These are phyloP conservation scores for Boechera retrofracta DNA, from an alignment of 345 rosid genomes.

Conservation along the genomic window DNA sequence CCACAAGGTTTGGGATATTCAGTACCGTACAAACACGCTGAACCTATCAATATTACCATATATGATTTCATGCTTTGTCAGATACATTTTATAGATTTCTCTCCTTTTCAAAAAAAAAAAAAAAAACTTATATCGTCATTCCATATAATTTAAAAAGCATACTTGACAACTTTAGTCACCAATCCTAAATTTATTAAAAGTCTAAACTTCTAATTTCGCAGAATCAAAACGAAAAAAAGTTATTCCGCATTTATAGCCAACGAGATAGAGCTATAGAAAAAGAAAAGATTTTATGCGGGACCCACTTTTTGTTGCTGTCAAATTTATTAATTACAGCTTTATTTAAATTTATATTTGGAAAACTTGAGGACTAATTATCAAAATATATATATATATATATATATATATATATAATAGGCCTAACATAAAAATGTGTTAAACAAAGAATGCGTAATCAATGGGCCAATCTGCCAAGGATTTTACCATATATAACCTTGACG, in stretches of 20 bases:
- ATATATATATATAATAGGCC: neutral
- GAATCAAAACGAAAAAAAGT: neutral
- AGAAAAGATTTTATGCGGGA: constrained; percentile 23
- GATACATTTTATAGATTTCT: too few relatives aligned
- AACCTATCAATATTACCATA: too few relatives aligned
- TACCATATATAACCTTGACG: neutral
- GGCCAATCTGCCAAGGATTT: neutral
- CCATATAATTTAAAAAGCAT: too few relatives aligned
- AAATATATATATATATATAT: too few relatives aligned
- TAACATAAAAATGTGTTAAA: constrained; percentile 26
- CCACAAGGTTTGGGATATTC: neutral
- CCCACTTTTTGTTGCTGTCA: constrained; percentile 38
- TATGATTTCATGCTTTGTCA: too few relatives aligned
- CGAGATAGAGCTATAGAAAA: constrained; percentile 16
- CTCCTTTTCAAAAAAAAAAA: too few relatives aligned
- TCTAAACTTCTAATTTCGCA: neutral
- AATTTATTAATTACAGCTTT: constrained; percentile 33
- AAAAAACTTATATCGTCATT: too few relatives aligned
- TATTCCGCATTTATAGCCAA: constrained; percentile 8
- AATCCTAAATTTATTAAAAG: neutral
- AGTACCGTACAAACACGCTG: neutral
- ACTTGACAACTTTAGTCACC: neutral
- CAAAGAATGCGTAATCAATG: constrained; percentile 24
- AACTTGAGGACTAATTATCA: neutral
- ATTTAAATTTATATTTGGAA: neutral